Percentiles rank a stretch among this genome's conserved stretches.
These are phyloP conservation scores for Neurospora sp. DNA, from an alignment of 495 filamentous ascomycete species.

Conservation along the genomic window DNA sequence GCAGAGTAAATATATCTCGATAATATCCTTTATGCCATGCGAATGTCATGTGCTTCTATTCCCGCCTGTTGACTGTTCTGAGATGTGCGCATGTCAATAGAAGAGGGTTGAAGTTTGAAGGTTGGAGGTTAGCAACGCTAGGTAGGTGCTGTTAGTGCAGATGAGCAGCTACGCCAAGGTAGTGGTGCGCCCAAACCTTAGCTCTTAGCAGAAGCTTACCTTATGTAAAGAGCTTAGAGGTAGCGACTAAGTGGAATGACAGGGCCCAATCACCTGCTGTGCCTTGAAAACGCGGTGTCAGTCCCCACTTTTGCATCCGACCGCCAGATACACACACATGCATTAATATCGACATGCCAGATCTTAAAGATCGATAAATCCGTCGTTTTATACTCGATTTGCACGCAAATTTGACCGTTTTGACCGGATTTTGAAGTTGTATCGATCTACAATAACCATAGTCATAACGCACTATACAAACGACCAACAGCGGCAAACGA, in stretches of 20 bases:
- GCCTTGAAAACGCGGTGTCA: too few relatives aligned
- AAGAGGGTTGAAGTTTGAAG: background rate
- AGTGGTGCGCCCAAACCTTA: background rate
- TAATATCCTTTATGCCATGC: background rate
- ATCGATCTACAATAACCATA: too few relatives aligned
- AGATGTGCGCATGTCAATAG: background rate
- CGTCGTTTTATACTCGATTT: too few relatives aligned
- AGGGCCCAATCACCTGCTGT: background rate
- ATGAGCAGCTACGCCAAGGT: background rate
- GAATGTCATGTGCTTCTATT: background rate
- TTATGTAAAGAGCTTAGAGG: background rate
- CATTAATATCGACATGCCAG: too few relatives aligned
- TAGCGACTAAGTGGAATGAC: background rate
- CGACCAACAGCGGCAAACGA: too few relatives aligned
- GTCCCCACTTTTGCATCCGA: too few relatives aligned
- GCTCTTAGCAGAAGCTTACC: background rate
- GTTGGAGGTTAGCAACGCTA: background rate
- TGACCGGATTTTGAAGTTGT: too few relatives aligned
- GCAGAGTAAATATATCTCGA: background rate
- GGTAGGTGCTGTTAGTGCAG: background rate
- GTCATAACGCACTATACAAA: too few relatives aligned
- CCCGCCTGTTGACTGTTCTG: background rate
- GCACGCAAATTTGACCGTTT: too few relatives aligned
- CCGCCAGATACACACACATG: too few relatives aligned
- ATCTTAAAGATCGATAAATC: too few relatives aligned